These are phyloP conservation scores for Candida sp. DNA, from an alignment of 1,139 yeast genomes.

Conservation along the genomic window DNA sequence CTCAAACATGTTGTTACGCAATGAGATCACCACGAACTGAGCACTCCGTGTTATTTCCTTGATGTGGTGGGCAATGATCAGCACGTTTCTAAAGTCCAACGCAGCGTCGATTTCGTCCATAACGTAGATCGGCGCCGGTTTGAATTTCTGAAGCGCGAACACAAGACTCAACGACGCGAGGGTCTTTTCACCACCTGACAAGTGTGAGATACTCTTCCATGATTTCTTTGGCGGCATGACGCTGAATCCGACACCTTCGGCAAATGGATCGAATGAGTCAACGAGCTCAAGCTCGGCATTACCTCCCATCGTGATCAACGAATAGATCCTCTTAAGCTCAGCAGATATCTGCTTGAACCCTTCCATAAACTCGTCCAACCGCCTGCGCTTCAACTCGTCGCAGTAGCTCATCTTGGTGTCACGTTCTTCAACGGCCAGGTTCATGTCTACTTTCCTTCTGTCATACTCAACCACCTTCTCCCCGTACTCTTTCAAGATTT, in stretches of 20 bases:
- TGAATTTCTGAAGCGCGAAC: constrained; percentile 94
- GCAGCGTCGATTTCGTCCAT: constrained; percentile 99
- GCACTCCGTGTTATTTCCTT: constrained; percentile 96
- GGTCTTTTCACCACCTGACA: constrained; percentile 99
- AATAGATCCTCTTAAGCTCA: constrained; percentile 96
- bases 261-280: constrained; percentile 96
- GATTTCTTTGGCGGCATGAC: constrained; percentile 99
- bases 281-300: constrained; percentile 97
- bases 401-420: constrained; percentile 66
- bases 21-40: constrained; percentile 93
- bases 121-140: constrained; percentile 97
- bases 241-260: constrained; percentile 95
- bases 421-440: constrained; percentile 66
- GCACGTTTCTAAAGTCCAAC: constrained; percentile 93
- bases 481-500: constrained; percentile 79
- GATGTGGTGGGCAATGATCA: constrained; percentile 96
- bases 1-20: constrained; percentile 98
- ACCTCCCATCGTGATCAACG: constrained; percentile 99
- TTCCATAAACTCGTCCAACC: constrained; percentile 90
- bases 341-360: constrained; percentile 89
- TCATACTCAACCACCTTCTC: constrained; percentile 66
- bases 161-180: constrained; percentile 94
- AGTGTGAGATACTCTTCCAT: constrained; percentile 94
- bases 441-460: constrained; percentile 66
- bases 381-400: constrained; percentile 72